A percentile compares a stretch with the other conserved stretches of the same genome.
Evolutionary conservation across 305 asterid species (phyloP).

Genomic region (Lippia alba): DNA sequence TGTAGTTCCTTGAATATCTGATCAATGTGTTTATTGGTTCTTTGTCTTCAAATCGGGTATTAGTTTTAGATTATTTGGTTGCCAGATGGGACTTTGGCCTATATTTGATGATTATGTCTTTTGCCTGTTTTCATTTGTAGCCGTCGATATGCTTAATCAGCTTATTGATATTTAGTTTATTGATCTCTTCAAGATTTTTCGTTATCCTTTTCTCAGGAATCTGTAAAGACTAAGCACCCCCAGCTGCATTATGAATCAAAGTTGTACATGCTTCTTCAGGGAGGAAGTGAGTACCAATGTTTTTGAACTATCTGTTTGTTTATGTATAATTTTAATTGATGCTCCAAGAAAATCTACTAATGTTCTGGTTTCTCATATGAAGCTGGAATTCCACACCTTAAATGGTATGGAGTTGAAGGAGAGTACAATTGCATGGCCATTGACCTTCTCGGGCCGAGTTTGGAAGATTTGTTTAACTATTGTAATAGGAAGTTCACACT

Average conservation of each 20-base stretch:
- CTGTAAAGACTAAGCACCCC: constrained; percentile 91
- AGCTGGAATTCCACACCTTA: constrained; percentile 95
- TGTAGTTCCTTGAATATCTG: constrained; percentile 1
- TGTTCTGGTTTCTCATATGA: constrained; percentile 39
- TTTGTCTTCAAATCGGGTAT: background rate
- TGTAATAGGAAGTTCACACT: constrained; percentile 86
- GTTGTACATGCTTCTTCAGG: constrained; percentile 93
- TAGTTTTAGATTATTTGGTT: constrained; percentile 10
- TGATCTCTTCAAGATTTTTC: constrained; percentile 26
- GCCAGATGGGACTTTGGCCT: constrained; percentile 14
- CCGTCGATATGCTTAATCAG: background rate
- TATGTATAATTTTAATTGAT: constrained; percentile 1
- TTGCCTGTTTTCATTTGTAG: background rate
- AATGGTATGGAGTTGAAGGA: constrained; percentile 96
- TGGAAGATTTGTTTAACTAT: constrained; percentile 93
- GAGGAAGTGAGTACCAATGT: constrained; percentile 77
- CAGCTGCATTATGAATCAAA: constrained; percentile 96
- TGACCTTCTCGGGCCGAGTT: constrained; percentile 96
- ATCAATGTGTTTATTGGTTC: constrained; percentile 1
- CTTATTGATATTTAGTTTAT: constrained; percentile 16
- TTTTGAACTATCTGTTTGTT: constrained; percentile 7
- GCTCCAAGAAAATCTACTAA: constrained; percentile 23
- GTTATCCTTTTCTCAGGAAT: constrained; percentile 56
- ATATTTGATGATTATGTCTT: constrained; percentile 3
- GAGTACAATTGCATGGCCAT: constrained; percentile 91